Evolutionary conservation across 306 rosid species (phyloP), one percentile per base, ranked within the genome.

Genomic region (Cyamopsis tetragonoloba): DNA sequence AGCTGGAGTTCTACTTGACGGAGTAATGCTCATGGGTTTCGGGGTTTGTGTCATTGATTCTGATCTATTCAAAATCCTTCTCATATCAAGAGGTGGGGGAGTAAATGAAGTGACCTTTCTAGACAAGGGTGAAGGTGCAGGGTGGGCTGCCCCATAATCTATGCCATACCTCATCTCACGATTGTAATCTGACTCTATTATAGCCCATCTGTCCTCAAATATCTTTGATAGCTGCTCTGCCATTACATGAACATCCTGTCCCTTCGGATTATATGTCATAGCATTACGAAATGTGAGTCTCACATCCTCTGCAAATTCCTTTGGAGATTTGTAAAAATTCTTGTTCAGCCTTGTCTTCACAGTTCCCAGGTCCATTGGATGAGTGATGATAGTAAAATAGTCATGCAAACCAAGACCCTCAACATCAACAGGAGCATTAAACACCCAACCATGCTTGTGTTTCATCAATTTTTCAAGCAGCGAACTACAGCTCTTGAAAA

Each of bases 261-360:
- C 98, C 23, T 79, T 53, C 0, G 98, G 96, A 72, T 92, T 92
- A 78, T 89, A 92, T 8, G 87, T 86, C 96, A 92, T 89, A 32
- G 98, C 98, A 81, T 92, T 92, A 24, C 0, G 60, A 78, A 92
- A 88, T 20, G 96, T 81, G 70, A 92, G 96, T 92, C 93, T 87
- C 77, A 89, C 98, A 67, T 92, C 98, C 91, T 89, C 98, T 7
- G 96, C 96, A 77, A 89, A 92, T 73, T 92, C 98, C 85, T 80
- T 93, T 0, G 95, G 97, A 17, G 93, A 86, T 79, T 89, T 93
- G 78, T 93, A 93, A 96, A 96, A 93, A 58, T 93, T 89, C 77
- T 86, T 89, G 82, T 37, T 83, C 83, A 93, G 77, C 86, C 91
- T 86, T 1, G 86, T 17, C 70, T 93, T 93, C 70, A 93, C 89